These are phyloP conservation scores for Fusarium pininemorale DNA, from an alignment of 2,329 filamentous ascomycete genomes.

Conservation along the genomic window DNA sequence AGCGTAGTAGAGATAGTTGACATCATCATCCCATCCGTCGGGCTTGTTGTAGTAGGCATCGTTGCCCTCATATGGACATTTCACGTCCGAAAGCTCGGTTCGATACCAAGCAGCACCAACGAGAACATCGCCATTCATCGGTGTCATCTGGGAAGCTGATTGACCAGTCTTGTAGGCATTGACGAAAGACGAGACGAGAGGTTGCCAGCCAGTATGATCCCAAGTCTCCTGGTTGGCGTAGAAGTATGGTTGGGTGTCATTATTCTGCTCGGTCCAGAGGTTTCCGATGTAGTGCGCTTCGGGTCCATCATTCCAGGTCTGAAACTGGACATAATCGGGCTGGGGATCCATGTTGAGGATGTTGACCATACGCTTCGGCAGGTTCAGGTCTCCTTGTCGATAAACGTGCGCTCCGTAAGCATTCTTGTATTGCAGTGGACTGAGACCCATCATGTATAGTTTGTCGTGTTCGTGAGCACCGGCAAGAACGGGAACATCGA, in stretches of 20 bases:
- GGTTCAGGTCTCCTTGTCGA: background rate
- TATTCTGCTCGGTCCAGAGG: background rate
- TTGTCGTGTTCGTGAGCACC: background rate
- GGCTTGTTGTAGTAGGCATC: background rate
- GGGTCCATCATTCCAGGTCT: background rate
- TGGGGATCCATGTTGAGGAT: background rate
- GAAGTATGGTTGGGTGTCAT: background rate
- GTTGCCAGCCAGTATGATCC: background rate
- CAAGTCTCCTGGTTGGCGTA: background rate
- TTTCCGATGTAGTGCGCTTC: background rate
- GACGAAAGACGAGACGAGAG: background rate
- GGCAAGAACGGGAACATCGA: background rate
- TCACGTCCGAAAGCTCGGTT: background rate
- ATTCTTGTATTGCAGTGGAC: background rate
- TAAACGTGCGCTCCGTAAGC: background rate
- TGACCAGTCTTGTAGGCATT: background rate
- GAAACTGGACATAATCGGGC: background rate
- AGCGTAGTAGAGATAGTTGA: background rate
- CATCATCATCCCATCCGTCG: background rate
- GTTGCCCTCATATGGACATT: background rate
- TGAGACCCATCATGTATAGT: background rate
- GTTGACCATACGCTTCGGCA: background rate
- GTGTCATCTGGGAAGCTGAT: background rate
- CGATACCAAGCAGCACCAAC: background rate
- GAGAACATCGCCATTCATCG: background rate